Percentiles rank a stretch among this genome's conserved stretches.
phyloP scores from a whole-genome alignment of 371 early-diverging fungal species.

The Mortierella sp. region DNA sequence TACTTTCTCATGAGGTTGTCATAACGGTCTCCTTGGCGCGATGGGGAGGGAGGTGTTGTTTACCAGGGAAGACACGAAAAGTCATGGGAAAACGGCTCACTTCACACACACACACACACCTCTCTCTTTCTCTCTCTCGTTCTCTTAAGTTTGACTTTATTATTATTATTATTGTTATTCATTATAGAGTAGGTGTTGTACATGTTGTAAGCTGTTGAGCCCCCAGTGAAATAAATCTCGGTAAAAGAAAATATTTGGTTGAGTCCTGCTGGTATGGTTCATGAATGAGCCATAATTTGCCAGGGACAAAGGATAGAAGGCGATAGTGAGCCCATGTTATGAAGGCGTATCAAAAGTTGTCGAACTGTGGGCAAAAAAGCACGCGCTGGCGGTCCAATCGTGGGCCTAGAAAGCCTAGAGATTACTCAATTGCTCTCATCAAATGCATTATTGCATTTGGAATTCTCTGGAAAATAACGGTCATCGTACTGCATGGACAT shows the following conservation, averaged over 20 bases:
- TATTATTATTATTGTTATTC: neutral
- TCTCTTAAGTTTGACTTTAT: neutral
- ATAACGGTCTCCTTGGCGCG: neutral
- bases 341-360: neutral
- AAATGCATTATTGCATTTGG: neutral
- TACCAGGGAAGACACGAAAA: constrained; percentile 2
- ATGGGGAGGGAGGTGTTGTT: neutral
- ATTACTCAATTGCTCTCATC: constrained; percentile 15
- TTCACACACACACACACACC: neutral
- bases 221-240: neutral
- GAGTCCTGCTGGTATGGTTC: no score
- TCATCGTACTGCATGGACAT: neutral
- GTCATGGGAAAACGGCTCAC: neutral
- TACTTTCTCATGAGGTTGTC: neutral
- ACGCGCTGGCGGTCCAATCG: constrained; percentile 28
- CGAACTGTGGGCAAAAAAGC: constrained; percentile 7
- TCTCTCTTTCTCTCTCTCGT: no score
- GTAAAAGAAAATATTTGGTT: neutral
- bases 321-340: neutral
- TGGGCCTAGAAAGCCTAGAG: neutral
- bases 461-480: constrained; percentile 7
- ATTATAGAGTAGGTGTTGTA: no score
- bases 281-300: no score
- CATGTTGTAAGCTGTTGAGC: no score
- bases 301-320: neutral